A percentile compares a stretch with the other conserved stretches of the same genome.
phyloP scores from a whole-genome alignment of 202 grass and related monocot species.

The Eragrostis tef region DNA sequence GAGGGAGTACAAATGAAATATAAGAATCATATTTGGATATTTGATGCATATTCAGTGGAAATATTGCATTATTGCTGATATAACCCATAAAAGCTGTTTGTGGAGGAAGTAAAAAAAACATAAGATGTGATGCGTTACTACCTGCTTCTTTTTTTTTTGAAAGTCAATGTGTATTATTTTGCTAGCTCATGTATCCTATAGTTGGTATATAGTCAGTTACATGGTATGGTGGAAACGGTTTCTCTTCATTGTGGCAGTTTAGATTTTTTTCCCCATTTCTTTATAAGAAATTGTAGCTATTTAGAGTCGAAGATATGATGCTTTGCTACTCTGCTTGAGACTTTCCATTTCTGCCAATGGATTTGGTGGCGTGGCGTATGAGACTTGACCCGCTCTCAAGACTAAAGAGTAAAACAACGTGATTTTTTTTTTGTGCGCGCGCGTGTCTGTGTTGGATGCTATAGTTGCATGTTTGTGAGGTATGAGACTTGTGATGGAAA shows the following conservation, averaged over 20 bases:
- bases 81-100: not conserved
- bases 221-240: not conserved
- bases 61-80: not conserved
- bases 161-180: constrained; percentile 14
- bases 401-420: constrained; percentile 18
- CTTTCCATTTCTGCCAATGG: constrained; percentile 6
- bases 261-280: not conserved
- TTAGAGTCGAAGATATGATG: constrained; percentile 15
- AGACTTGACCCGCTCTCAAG: constrained; percentile 20
- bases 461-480: constrained; percentile 4
- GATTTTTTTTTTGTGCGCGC: not conserved
- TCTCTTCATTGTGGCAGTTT: constrained; percentile 23
- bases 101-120: not conserved
- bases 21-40: not conserved
- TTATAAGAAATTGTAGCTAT: not conserved
- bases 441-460: constrained; percentile 23
- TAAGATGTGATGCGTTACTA: constrained; percentile 15
- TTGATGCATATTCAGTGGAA: not conserved
- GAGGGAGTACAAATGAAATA: not conserved
- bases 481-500: not conserved
- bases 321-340: constrained; percentile 6
- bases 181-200: not conserved
- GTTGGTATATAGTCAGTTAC: constrained; percentile 17
- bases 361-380: not conserved
- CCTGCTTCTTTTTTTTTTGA: no score